These are phyloP conservation scores for Tribonema minus DNA, from an alignment of 108 stramenopile genomes.

Conservation along the genomic window DNA sequence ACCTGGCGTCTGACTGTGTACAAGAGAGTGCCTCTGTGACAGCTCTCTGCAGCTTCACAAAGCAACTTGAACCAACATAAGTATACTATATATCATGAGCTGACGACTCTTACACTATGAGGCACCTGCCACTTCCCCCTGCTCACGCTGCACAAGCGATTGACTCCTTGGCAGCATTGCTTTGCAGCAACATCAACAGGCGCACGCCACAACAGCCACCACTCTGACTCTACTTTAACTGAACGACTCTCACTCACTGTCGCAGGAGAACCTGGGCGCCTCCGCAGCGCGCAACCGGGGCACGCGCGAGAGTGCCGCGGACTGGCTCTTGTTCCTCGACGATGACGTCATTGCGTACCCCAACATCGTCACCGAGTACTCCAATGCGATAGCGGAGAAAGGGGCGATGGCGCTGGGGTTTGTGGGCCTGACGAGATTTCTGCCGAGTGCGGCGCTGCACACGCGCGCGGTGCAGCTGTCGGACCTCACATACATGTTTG, in stretches of 20 bases:
- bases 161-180: no score
- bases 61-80: no score
- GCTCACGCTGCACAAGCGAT: no score
- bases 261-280: slow-evolving; percentile 56
- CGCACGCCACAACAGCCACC: no score
- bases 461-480: slow-evolving; percentile 9
- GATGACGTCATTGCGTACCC: slow-evolving; percentile 63
- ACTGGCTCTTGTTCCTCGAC: slow-evolving; percentile 65
- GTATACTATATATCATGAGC: no score
- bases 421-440: slow-evolving; percentile 21
- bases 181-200: no score
- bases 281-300: slow-evolving; percentile 59
- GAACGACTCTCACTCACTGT: neutral
- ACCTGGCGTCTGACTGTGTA: no score
- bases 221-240: neutral
- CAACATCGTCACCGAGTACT: slow-evolving; percentile 57
- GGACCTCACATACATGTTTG: slow-evolving; percentile 35
- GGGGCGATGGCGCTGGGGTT: neutral
- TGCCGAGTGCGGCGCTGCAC: neutral
- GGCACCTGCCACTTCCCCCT: no score
- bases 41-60: no score
- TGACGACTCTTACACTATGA: no score
- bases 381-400: slow-evolving; percentile 36
- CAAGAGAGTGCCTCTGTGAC: no score
- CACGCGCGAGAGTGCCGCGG: slow-evolving; percentile 53